These are phyloP conservation scores for Zymoseptoria tritici DNA, from an alignment of 2,329 filamentous ascomycete species.

Conservation along the genomic window DNA sequence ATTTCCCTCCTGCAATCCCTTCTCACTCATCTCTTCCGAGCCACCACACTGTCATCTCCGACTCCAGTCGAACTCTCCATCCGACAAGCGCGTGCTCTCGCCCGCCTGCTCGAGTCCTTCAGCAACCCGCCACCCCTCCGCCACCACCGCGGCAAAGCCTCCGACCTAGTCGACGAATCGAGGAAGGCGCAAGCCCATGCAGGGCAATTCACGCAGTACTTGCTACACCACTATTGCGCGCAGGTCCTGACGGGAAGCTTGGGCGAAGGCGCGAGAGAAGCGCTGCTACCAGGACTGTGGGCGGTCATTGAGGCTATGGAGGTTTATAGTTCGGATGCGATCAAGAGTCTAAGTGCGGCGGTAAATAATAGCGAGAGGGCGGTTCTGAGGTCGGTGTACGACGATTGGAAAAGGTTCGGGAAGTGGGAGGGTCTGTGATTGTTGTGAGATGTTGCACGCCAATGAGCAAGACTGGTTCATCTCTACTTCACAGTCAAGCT, in stretches of 20 bases:
- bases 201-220: conserved; percentile 50
- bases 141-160: conserved; percentile 17
- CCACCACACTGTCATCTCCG: conserved; percentile 19
- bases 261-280: conserved; percentile 46
- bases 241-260: conserved; percentile 45
- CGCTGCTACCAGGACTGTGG: conserved; percentile 46
- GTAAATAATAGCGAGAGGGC: conserved; percentile 46
- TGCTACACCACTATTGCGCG: conserved; percentile 51
- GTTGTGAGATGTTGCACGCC: background rate
- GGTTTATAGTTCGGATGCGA: conserved; percentile 36
- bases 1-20: conserved; percentile 49
- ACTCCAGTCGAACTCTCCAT: conserved; percentile 22
- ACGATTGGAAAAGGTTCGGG: conserved; percentile 39
- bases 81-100: conserved; percentile 43
- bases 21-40: conserved; percentile 48
- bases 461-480: background rate
- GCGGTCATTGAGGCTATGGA: conserved; percentile 47
- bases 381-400: conserved; percentile 47
- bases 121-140: conserved; percentile 52
- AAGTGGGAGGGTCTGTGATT: conserved; percentile 23
- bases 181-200: conserved; percentile 52
- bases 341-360: conserved; percentile 45
- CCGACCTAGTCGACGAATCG: conserved; percentile 49
- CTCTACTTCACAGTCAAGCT: background rate
- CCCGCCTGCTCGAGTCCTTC: conserved; percentile 51